Percentiles rank a stretch among this genome's conserved stretches.
Evolutionary conservation across 176 grass and related monocot genomes (phyloP).

Genomic region (Poa pratensis): DNA sequence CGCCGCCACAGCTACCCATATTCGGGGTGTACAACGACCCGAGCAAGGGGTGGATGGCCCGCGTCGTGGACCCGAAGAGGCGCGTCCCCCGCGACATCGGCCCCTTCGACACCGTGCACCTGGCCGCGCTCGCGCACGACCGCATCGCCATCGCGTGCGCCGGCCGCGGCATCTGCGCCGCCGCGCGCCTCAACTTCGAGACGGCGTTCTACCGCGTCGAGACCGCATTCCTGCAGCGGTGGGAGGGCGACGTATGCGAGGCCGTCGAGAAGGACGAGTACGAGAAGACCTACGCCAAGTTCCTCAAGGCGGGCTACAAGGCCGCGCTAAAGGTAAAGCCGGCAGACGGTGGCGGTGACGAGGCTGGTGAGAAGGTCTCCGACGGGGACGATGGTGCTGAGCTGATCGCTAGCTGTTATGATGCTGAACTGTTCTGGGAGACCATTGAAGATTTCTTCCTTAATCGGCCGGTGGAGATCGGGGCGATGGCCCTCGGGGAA

Average conservation of each 20-base stretch:
- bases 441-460: conserved; percentile 17
- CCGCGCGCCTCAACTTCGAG: conserved; percentile 19
- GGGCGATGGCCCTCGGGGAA: background rate
- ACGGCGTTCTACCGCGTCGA: conserved; percentile 33
- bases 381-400: background rate
- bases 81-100: background rate
- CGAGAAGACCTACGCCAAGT: conserved; percentile 41
- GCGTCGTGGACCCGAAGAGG: conserved; percentile 4
- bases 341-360: background rate
- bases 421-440: background rate
- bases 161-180: background rate
- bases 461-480: background rate
- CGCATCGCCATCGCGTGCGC: conserved; percentile 35
- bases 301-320: conserved; percentile 15
- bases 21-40: conserved; percentile 14
- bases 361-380: background rate
- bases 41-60: conserved; percentile 23
- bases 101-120: conserved; percentile 24
- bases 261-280: conserved; percentile 35
- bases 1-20: background rate
- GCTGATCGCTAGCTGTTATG: background rate
- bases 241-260: conserved; percentile 4
- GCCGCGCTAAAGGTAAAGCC: background rate
- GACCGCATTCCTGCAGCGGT: conserved; percentile 33
- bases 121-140: conserved; percentile 55